These are phyloP conservation scores for Mallotus repandus DNA, from an alignment of 441 rosid species.

Conservation along the genomic window DNA sequence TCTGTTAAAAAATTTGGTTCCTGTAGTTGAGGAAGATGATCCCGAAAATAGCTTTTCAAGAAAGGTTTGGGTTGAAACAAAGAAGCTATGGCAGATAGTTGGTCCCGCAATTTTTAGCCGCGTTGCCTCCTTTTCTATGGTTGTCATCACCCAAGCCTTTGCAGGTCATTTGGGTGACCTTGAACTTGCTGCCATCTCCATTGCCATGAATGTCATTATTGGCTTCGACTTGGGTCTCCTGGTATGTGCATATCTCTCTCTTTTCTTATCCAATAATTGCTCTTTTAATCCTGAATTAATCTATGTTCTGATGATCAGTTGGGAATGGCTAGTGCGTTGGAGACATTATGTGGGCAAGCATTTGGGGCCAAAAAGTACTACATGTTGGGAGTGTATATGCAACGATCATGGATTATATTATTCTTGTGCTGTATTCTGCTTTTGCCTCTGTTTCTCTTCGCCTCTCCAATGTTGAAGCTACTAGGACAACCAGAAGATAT, in stretches of 20 bases:
- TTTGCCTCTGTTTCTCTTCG: conserved; percentile 54
- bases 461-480: conserved; percentile 55
- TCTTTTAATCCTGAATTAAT: not conserved
- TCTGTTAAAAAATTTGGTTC: conserved; percentile 18
- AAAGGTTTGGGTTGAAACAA: conserved; percentile 62
- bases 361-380: conserved; percentile 69
- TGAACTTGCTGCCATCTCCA: conserved; percentile 77
- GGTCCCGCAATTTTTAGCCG: conserved; percentile 82
- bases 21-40: conserved; percentile 18
- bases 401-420: conserved; percentile 73
- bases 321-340: conserved; percentile 90
- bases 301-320: conserved; percentile 31
- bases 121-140: conserved; percentile 64
- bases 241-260: conserved; percentile 32
- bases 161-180: conserved; percentile 88
- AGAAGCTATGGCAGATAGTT: conserved; percentile 77
- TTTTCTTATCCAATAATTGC: not conserved
- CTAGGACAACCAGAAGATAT: conserved; percentile 64
- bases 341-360: conserved; percentile 81
- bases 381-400: conserved; percentile 83
- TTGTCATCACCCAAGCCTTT: conserved; percentile 81
- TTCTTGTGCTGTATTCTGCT: conserved; percentile 54
- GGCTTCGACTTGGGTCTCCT: conserved; percentile 82
- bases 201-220: conserved; percentile 59
- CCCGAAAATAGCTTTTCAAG: conserved; percentile 13